Base-by-base conservation (phyloP, 2,329 filamentous ascomycete species). In the Stemphylium lycopersici region DNA sequence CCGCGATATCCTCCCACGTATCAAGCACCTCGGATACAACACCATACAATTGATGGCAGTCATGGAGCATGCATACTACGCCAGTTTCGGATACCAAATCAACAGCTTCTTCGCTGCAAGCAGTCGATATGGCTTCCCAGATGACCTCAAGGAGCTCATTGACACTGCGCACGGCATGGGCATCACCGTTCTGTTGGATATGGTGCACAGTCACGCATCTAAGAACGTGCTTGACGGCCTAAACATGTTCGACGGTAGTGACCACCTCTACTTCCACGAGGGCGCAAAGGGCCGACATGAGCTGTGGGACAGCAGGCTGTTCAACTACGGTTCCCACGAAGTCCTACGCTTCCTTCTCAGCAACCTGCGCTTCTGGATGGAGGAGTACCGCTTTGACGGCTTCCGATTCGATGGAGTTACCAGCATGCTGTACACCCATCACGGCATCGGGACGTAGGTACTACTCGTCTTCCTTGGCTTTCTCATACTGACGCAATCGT, bases 51-150 rank as follows among this genome's bases (percentile, higher is more conserved):
- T 99, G 61, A 99, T 99, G 95, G 95, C 95, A 40, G 84, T 99
- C 71, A 99, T 99, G 93, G 95, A 99, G 74, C 95, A 99, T 77
- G 95, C 95, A 44, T 99, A 99, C 82, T 99, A 99, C 75, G 95
- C 95, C 68, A 98, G 93, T 71, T 99, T 99, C 69, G 95, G 95
- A 41, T 99, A 99, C 76, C 95, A 99, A 77, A 87, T 99, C 78
- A 99, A 98, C 81, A 97, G 90, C 77, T 99, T 99, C 82, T 99
- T 98, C 69, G 95, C 95, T 24, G 93, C 93, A 11, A 97, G 93
- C 77, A 98, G 93, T 76, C 88, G 95, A 59, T 99, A 96, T 71
- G 95, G 95, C 37, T 85, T 88, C 0, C 95, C 95, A 0, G 95
- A 99, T 70, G 95, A 98, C 33, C 81, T 99, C 64, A 99, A 96